Evolutionary conservation across 2,329 filamentous ascomycete genomes (phyloP).

Genomic region (Clarireedia paspali): DNA sequence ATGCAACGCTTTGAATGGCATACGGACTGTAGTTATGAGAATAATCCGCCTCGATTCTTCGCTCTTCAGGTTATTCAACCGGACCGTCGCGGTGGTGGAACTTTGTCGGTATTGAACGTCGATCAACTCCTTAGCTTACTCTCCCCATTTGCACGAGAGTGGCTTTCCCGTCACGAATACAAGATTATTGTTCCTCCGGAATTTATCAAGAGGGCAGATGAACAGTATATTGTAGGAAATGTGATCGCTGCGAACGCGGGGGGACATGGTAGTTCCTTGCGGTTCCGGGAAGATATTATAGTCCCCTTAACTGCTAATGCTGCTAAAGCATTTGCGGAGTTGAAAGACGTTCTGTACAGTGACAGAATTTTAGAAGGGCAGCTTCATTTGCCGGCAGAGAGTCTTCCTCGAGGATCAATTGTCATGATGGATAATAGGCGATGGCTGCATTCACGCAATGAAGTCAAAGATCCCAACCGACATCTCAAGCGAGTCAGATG

Average conservation of each 20-base stretch:
- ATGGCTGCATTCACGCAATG: conserved; percentile 32
- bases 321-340: conserved; percentile 24
- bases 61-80: conserved; percentile 25
- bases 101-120: conserved; percentile 19
- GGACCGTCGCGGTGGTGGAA: conserved; percentile 15
- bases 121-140: conserved; percentile 16
- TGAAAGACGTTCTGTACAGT: conserved; percentile 22
- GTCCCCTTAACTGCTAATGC: conserved; percentile 23
- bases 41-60: conserved; percentile 23
- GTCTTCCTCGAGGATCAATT: conserved; percentile 26
- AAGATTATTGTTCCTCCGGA: conserved; percentile 27
- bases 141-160: conserved; percentile 7
- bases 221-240: conserved; percentile 19
- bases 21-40: conserved; percentile 27
- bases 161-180: conserved; percentile 18
- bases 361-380: not conserved
- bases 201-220: conserved; percentile 25
- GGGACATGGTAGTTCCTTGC: conserved; percentile 11
- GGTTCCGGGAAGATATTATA: conserved; percentile 23
- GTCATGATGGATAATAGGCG: conserved; percentile 31
- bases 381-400: conserved; percentile 22
- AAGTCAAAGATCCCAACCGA: conserved; percentile 30
- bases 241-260: not conserved
- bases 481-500: conserved; percentile 32
- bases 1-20: conserved; percentile 28